Evolutionary conservation across 306 rosid species (phyloP).

Genomic region (Purshia tridentata): DNA sequence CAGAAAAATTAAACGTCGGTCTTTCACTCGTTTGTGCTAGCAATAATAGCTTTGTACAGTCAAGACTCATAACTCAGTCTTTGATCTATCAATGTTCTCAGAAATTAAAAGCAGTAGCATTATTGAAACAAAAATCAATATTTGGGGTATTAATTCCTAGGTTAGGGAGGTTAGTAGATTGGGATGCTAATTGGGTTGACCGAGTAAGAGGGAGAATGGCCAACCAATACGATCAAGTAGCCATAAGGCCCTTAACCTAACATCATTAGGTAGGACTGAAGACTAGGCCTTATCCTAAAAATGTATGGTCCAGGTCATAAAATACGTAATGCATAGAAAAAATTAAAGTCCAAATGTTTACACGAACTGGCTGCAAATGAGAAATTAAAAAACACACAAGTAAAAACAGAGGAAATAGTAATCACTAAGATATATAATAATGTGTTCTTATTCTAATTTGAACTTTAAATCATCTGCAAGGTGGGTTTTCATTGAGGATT

Average conservation of each 20-base stretch:
- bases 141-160: no score
- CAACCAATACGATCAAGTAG: no score
- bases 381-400: neutral
- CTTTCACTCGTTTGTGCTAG: neutral
- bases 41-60: neutral
- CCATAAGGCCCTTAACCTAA: no score
- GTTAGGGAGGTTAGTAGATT: neutral
- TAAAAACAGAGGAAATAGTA: neutral
- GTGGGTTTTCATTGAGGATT: conserved; percentile 34
- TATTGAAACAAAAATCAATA: neutral
- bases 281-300: no score
- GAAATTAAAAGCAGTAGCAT: no score
- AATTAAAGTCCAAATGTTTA: neutral
- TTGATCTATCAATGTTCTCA: no score
- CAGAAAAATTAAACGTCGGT: conserved; percentile 6
- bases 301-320: neutral
- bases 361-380: neutral
- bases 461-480: neutral
- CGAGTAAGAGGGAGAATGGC: neutral
- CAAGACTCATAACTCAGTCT: neutral
- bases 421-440: neutral
- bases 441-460: neutral
- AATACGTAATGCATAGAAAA: neutral
- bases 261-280: no score
- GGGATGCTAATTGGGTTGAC: neutral